Percentiles rank a stretch among this genome's conserved stretches.
Evolutionary conservation across 2,329 filamentous ascomycete species (phyloP).

Genomic region (Diaporthe eres): DNA sequence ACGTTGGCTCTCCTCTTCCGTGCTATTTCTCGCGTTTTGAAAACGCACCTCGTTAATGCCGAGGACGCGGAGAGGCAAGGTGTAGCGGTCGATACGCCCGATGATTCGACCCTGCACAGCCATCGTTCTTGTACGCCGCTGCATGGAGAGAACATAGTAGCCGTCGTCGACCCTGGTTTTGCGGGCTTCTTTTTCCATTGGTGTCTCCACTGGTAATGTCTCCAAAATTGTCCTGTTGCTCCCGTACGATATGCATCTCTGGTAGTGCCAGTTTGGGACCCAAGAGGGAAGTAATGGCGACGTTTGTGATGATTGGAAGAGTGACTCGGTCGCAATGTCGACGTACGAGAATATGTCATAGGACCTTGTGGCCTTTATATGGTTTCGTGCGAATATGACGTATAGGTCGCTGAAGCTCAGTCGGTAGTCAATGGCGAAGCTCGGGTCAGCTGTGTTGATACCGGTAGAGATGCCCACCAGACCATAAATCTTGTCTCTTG

Average conservation of each 20-base stretch:
- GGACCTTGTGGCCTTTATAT: neutral
- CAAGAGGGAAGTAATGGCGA: neutral
- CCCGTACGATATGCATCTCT: neutral
- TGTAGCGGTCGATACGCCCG: slow-evolving; percentile 9
- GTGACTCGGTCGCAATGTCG: neutral
- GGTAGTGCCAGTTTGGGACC: slow-evolving; percentile 16
- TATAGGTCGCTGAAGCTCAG: neutral
- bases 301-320: neutral
- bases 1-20: neutral
- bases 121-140: neutral
- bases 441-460: neutral
- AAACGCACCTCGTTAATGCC: neutral
- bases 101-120: neutral
- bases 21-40: neutral
- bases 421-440: neutral
- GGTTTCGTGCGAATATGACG: slow-evolving; percentile 4
- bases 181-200: neutral
- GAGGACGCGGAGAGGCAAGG: neutral
- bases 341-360: slow-evolving; percentile 11
- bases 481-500: slow-evolving; percentile 12
- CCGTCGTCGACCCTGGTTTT: neutral
- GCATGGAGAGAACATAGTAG: neutral
- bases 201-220: neutral
- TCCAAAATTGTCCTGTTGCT: slow-evolving; percentile 17
- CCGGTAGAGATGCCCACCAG: slow-evolving; percentile 4